A percentile compares a stretch with the other conserved stretches of the same genome.
These are phyloP conservation scores for Spergularia azorica DNA, from an alignment of 179 eudicot species.

Conservation along the genomic window DNA sequence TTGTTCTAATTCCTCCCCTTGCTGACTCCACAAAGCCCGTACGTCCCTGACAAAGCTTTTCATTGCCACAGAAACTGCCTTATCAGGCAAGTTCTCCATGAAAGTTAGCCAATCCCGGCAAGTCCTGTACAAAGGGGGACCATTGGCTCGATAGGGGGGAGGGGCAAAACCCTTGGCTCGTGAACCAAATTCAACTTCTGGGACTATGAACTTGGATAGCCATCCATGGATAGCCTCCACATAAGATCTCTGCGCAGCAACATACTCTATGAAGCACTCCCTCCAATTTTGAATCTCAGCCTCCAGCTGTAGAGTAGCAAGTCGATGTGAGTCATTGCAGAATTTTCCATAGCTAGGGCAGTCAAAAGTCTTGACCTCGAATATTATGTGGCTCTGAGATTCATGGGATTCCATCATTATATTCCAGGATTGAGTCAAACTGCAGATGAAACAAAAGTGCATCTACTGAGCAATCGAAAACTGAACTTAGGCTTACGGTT, in stretches of 20 bases:
- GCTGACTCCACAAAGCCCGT: slow-evolving; percentile 72
- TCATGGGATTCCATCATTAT: slow-evolving; percentile 74
- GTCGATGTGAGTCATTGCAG: slow-evolving; percentile 70
- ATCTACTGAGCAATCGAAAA: slow-evolving; percentile 5
- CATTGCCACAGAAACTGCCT: slow-evolving; percentile 65
- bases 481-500: background rate
- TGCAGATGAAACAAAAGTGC: slow-evolving; percentile 32
- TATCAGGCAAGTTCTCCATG: slow-evolving; percentile 74
- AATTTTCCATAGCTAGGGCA: slow-evolving; percentile 74
- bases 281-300: slow-evolving; percentile 80
- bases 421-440: slow-evolving; percentile 70
- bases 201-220: slow-evolving; percentile 63
- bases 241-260: slow-evolving; percentile 62
- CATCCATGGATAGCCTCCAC: slow-evolving; percentile 60
- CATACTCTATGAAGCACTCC: slow-evolving; percentile 54
- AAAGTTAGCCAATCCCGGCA: slow-evolving; percentile 69
- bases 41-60: slow-evolving; percentile 70
- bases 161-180: slow-evolving; percentile 42
- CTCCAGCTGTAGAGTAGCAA: slow-evolving; percentile 78
- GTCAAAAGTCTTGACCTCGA: slow-evolving; percentile 63
- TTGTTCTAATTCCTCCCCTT: slow-evolving; percentile 82
- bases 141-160: slow-evolving; percentile 43
- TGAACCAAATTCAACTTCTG: slow-evolving; percentile 67
- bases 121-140: slow-evolving; percentile 70
- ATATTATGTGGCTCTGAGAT: slow-evolving; percentile 65